Evolutionary conservation across 805 yeast genomes (phyloP), one percentile per base, ranked within the genome.

Genomic region (Wickerhamiella siamensis): DNA sequence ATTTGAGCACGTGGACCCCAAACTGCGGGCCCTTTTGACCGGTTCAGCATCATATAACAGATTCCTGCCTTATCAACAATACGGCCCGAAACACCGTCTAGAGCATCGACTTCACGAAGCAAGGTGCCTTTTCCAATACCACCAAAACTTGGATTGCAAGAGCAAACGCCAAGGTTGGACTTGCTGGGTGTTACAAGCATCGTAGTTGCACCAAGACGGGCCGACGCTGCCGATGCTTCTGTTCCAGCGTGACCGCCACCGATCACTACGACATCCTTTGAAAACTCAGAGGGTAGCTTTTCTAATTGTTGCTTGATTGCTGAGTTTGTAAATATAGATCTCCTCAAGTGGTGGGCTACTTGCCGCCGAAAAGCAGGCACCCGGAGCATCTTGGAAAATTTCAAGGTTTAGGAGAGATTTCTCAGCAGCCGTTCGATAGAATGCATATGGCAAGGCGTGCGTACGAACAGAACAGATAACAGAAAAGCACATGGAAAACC

Each of bases 171-270:
- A 12, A 91, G 77, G 54, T 83, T 82, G 22, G 66, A 57, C 27
- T 75, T 54, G 36, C 67, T 71, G 1, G 95, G 97, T 0, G 98
- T 87, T 2, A 91, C 67, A 21, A 91, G 64, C 2, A 77, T 64
- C 0, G 94, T 79, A 3, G 55, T 46, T 1, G 79, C 71, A 0
- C 96, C 96, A 1, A 82, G 56, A 47, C 99, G 67, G 1, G 97
- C 94, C 1, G 95, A 69, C 0, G 88, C 97, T 0, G 95, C 70
- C 2, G 95, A 91, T 0, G 99, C 98, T 60, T 91, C 99, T 51
- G 94, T 79, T 10, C 99, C 99, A 29, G 98, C 98, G 64, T 91
- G 99, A 0, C 99, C 99, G 10, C 94, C 99, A 4, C 99, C 99
- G 17, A 91, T 75, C 4, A 91, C 88, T 1, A 88, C 70, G 0